Evolutionary conservation across 805 yeast species (phyloP).

Genomic region (Myxozyma geophila): DNA sequence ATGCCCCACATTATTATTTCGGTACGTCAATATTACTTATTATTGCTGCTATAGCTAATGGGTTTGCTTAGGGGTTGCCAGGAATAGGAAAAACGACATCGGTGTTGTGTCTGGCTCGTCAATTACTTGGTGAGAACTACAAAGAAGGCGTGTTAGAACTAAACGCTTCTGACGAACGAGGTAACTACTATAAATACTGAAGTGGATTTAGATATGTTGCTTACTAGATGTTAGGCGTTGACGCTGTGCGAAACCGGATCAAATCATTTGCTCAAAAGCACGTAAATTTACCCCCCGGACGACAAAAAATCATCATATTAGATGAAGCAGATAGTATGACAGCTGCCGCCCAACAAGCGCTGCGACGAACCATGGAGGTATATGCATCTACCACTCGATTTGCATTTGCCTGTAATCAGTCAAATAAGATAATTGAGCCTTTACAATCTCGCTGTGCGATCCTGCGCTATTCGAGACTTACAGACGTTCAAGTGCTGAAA

Average conservation of each 20-base stretch:
- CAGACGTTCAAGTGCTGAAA: conserved; percentile 82
- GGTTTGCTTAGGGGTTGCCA: conserved; percentile 67
- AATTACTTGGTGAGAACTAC: conserved; percentile 69
- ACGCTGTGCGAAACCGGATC: conserved; percentile 90
- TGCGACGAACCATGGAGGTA: conserved; percentile 92
- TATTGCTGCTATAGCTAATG: background rate
- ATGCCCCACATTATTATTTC: conserved; percentile 96
- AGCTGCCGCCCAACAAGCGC: conserved; percentile 93
- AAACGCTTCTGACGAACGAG: conserved; percentile 93
- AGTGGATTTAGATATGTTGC: background rate
- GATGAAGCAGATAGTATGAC: conserved; percentile 98
- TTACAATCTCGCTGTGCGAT: conserved; percentile 96
- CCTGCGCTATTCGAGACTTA: conserved; percentile 75
- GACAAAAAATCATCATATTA: conserved; percentile 88
- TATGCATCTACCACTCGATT: conserved; percentile 95
- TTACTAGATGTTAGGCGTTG: conserved; percentile 58
- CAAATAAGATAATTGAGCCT: conserved; percentile 94
- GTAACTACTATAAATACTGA: background rate
- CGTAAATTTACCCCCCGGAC: conserved; percentile 81
- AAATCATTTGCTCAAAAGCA: conserved; percentile 96
- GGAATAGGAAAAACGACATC: conserved; percentile 98
- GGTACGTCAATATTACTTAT: conserved; percentile 28
- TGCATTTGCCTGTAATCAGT: conserved; percentile 98
- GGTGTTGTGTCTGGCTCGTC: conserved; percentile 84
- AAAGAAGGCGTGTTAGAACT: conserved; percentile 86